Conservation (phyloP, 1,284 basidiomycete species). For the Takashimella koratensis region DNA sequence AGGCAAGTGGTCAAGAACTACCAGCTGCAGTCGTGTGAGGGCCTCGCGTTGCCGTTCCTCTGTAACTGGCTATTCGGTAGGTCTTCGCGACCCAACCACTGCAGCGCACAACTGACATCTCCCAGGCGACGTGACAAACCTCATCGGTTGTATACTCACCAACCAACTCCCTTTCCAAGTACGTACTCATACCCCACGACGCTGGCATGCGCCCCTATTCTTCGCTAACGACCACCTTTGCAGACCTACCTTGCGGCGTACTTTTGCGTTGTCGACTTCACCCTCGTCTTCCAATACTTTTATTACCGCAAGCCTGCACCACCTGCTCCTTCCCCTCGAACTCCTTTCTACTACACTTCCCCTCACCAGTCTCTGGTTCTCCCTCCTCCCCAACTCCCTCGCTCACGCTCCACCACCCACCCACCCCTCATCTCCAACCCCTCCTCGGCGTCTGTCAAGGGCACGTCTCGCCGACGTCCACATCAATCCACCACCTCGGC, state of each 20-base stretch:
- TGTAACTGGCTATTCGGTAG: slow-evolving; percentile 83
- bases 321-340: neutral
- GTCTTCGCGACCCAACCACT: too few relatives aligned
- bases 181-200: slow-evolving; percentile 34
- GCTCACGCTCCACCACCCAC: slow-evolving; percentile 1
- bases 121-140: slow-evolving; percentile 80
- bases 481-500: neutral
- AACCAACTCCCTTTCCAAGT: slow-evolving; percentile 92
- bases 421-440: slow-evolving; percentile 7
- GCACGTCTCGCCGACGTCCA: neutral
- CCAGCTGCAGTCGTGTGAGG: slow-evolving; percentile 69
- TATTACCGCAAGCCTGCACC: slow-evolving; percentile 57
- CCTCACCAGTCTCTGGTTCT: neutral
- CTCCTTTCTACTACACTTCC: neutral
- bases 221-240: too few relatives aligned
- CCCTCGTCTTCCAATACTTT: slow-evolving; percentile 69
- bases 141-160: slow-evolving; percentile 81
- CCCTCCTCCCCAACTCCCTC: slow-evolving; percentile 6
- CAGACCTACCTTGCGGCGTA: slow-evolving; percentile 85
- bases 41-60: slow-evolving; percentile 83
- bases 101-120: too few relatives aligned
- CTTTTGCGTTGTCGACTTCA: slow-evolving; percentile 74
- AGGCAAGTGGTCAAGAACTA: slow-evolving; percentile 81
- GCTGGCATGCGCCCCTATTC: too few relatives aligned
- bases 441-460: slow-evolving; percentile 4